A percentile compares a stretch with the other conserved stretches of the same genome.
Evolutionary conservation across 139 green algal genomes (phyloP).

Genomic region (Yamagishiella unicocca): DNA sequence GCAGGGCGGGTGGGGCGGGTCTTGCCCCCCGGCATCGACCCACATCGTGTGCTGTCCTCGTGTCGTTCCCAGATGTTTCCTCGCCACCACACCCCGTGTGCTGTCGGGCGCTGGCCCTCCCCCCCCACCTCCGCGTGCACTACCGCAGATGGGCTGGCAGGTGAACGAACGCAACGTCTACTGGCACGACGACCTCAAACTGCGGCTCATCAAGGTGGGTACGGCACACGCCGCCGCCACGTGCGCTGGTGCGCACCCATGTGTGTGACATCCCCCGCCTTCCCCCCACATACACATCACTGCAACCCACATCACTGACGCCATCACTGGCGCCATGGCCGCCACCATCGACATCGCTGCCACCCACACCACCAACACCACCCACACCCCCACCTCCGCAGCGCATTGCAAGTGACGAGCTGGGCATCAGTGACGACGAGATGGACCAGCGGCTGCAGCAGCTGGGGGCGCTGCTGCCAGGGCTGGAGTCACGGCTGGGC

Average conservation of each 20-base stretch:
- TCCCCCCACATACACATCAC: background rate
- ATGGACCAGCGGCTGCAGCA: constrained; percentile 69
- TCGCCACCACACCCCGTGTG: too few relatives aligned
- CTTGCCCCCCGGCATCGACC: too few relatives aligned
- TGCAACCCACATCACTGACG: background rate
- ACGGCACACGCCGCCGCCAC: background rate
- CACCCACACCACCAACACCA: too few relatives aligned
- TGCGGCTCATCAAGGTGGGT: constrained; percentile 72
- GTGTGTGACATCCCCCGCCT: background rate
- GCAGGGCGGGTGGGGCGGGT: too few relatives aligned
- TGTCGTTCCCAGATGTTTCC: too few relatives aligned
- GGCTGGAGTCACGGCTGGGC: constrained; percentile 50
- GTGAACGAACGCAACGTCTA: constrained; percentile 78
- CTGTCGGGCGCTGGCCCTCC: too few relatives aligned
- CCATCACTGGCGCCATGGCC: background rate
- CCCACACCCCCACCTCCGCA: constrained; percentile 54
- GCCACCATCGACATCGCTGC: background rate
- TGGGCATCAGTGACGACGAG: constrained; percentile 71
- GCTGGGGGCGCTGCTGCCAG: constrained; percentile 65
- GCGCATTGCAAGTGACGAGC: constrained; percentile 66
- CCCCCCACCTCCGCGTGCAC: background rate
- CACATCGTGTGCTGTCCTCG: too few relatives aligned
- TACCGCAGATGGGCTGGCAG: constrained; percentile 67
- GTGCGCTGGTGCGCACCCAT: background rate
- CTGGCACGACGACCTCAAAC: constrained; percentile 81